phyloP scores from a whole-genome alignment of 78 protist species.

The Dictyostelium intermedium region DNA sequence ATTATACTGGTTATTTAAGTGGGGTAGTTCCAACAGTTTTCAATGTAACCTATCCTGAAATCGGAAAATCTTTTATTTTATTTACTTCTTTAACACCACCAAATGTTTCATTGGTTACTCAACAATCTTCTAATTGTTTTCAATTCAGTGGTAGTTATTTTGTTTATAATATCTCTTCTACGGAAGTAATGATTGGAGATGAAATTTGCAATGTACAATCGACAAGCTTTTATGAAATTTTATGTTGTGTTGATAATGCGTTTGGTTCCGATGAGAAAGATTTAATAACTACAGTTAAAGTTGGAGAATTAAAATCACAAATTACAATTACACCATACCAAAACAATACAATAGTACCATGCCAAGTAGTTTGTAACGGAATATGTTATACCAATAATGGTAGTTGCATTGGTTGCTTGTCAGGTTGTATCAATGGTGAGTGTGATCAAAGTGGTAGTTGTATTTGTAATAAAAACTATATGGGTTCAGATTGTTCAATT shows the following conservation, averaged over 20 bases:
- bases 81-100: not conserved
- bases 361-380: not conserved
- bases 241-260: not conserved
- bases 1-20: not conserved
- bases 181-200: not conserved
- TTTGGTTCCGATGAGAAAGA: not conserved
- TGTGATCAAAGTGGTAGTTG: not conserved
- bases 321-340: not conserved
- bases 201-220: not conserved
- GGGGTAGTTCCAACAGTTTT: not conserved
- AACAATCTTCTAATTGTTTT: not conserved
- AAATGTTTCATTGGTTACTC: not conserved
- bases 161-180: not conserved
- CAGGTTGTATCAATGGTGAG: not conserved
- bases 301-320: not conserved
- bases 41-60: not conserved
- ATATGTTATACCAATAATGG: not conserved
- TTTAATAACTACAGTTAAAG: not conserved
- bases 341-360: not conserved
- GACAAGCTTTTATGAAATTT: not conserved
- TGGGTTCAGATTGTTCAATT: not conserved
- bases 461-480: not conserved
- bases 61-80: not conserved
- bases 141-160: not conserved
- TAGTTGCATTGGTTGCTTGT: not conserved